Base-by-base conservation (phyloP, 2,329 filamentous ascomycete genomes). In the Colletotrichum phormii region DNA sequence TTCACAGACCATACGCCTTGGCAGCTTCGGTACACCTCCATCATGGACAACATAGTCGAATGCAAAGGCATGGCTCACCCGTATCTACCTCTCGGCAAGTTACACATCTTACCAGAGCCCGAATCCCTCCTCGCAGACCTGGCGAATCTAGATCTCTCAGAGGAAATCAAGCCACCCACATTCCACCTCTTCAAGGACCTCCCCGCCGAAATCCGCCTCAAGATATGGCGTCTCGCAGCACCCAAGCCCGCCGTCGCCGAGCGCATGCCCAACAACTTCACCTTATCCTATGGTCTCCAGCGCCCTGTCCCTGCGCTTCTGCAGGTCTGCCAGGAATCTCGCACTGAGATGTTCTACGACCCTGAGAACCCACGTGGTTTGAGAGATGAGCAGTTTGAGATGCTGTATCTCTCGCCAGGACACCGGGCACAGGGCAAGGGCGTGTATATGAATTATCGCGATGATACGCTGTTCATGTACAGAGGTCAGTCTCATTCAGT, bases 381-480 rank as follows among this genome's bases (percentile, higher is more conserved):
- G 0, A 11, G 24, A 3, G 53, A 58, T 5, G 67, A 31, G 4
- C 61, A 65, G 35, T 65, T 57, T 5, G 60, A 73, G 55, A 18
- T 65, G 5, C n/a, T 73, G 29, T 22, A 54, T 24, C 31, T 68
- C 11, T 42, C 58, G 13, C 12, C 18, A 6, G n/a, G 5, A 12
- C 22, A 46, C 31, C 18, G 33, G 24, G 24, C 13, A 2, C 15
- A 24, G 15, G 57, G 67, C 1, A 58, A 29, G 3, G 58, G 68
- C n/a, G 63, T 59, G 1, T 72, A 53, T 5, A 13, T 73, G 24
- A 73, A 73, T 13, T 63, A 11, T 42, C n/a, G 29, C 0, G 35
- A 31, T 3, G 71, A 73, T n/a, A 73, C 71, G 6, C 42, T 73
- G 4, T 22, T 62, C 1, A 22, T 73, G 4, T 72, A 59, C 15